phyloP scores from a whole-genome alignment of 352 stramenopile species.

The Pythium grandisporangium region DNA sequence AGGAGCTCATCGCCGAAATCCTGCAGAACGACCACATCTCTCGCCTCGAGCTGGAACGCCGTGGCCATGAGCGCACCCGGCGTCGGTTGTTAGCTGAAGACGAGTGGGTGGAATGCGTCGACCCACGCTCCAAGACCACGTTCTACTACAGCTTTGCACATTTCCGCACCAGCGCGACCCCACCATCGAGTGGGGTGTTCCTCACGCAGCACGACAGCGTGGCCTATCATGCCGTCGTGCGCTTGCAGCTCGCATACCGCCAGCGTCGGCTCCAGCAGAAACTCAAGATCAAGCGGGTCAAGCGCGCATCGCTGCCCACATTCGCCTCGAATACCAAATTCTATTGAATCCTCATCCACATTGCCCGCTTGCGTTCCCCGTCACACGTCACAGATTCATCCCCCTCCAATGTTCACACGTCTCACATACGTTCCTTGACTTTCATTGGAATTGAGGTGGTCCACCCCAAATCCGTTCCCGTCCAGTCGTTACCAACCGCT shows the following conservation, averaged over 20 bases:
- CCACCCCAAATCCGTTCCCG: too few relatives aligned
- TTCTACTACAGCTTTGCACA: slow-evolving; percentile 67
- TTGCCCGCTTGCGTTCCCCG: too few relatives aligned
- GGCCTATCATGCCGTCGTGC: slow-evolving; percentile 40
- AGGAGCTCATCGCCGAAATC: slow-evolving; percentile 33
- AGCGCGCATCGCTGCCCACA: slow-evolving; percentile 37
- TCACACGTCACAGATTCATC: too few relatives aligned
- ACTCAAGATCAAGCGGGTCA: slow-evolving; percentile 30
- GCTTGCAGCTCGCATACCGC: slow-evolving; percentile 50
- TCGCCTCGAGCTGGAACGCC: slow-evolving; percentile 43
- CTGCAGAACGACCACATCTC: slow-evolving; percentile 25
- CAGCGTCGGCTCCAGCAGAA: slow-evolving; percentile 32
- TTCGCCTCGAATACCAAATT: slow-evolving; percentile 26
- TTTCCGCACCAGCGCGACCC: slow-evolving; percentile 26
- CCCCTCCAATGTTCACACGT: too few relatives aligned
- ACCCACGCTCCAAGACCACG: slow-evolving; percentile 22
- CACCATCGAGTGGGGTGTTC: slow-evolving; percentile 36
- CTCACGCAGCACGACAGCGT: slow-evolving; percentile 36
- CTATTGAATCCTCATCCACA: slow-evolving; percentile 11
- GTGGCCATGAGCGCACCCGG: slow-evolving; percentile 26
- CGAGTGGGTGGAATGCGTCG: slow-evolving; percentile 55
- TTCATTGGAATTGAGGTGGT: too few relatives aligned
- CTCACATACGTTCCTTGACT: too few relatives aligned
- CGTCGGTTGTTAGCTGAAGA: slow-evolving; percentile 43
- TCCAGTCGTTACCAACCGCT: too few relatives aligned